Base-by-base conservation (phyloP, 73 alveolate species). In the Paraurostyla sp. region DNA sequence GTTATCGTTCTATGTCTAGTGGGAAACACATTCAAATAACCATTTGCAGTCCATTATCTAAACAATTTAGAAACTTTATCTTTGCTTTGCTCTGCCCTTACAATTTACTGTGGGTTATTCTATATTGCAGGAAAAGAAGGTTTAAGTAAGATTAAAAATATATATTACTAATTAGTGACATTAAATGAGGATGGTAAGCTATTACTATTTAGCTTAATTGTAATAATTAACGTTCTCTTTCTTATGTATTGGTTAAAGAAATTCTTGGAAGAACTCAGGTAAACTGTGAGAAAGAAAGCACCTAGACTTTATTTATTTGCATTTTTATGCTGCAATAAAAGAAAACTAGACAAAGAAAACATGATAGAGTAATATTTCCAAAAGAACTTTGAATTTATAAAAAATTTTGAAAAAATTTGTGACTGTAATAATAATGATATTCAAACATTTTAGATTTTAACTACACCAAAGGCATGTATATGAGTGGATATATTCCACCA, bases 51-150 rank as follows among this genome's bases (percentile, higher is more conserved):
- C 35, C 52, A 35, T 16, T 33, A 33, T 51, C 73, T 81, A 11
- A 81, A 56, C 50, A 41, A 56, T 30, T 18, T 81, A 23, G 91
- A 81, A 29, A 48, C 91, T 13, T 25, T 50, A 7, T 81, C 92
- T 0, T 45, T 83, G 36, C 18, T 65, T 0, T 35, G 86, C 4
- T 56, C 92, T 7, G 73, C 69, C 6, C 32, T 83, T 11, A 83
- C 92, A 0, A 65, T 83, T 46, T 83, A 83, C 46, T 83, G 92
- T 45, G 92, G 92, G 2, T 58, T 83, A 27, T 83, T 83, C 57
- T 83, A 81, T 27, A 78, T 78, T 18, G 76, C 80, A 3, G 89
- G 71, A 25, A 4, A 62, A 16, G 52, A 73, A 45, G 82, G 25
- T 6, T 40, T 65, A 6, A 38, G 82, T 65, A 65, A 65, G 56